phyloP scores from a whole-genome alignment of 768 basidiomycete species.

The Psilocybe azurescens region DNA sequence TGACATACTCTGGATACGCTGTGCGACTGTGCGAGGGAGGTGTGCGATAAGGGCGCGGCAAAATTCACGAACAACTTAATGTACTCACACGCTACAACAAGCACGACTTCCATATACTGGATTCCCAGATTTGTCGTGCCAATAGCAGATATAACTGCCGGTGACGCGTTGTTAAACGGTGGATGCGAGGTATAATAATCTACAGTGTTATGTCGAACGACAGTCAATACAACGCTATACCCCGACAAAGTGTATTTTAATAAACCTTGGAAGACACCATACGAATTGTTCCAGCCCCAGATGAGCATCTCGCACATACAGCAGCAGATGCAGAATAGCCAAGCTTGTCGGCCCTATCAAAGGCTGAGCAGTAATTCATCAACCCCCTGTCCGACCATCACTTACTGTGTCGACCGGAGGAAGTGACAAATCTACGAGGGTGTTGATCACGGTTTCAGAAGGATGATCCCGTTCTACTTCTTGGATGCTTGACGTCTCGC shows the following conservation, averaged over 20 bases:
- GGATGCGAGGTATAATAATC: constrained; percentile 5
- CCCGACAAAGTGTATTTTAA: not conserved
- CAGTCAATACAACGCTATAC: too few species aligned
- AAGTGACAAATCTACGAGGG: not conserved
- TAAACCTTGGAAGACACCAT: not conserved
- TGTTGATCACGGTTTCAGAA: not conserved
- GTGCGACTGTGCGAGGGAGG: constrained; percentile 2
- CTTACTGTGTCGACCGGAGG: constrained; percentile 1
- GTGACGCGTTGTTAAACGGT: not conserved
- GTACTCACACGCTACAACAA: constrained; percentile 1
- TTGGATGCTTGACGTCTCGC: not conserved
- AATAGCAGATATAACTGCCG: not conserved
- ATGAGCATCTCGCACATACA: not conserved
- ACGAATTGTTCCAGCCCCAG: constrained; percentile 6
- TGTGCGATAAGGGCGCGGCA: not conserved
- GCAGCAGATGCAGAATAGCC: not conserved
- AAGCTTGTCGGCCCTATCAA: constrained; percentile 3
- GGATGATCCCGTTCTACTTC: not conserved
- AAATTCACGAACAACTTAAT: not conserved
- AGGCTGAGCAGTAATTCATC: too few species aligned
- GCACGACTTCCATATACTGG: constrained; percentile 3
- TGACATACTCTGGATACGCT: constrained; percentile 11
- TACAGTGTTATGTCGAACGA: too few species aligned
- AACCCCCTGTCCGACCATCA: not conserved
- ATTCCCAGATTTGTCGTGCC: constrained; percentile 2